Evolutionary conservation across 805 yeast species (phyloP).

Genomic region (Metschnikowia chrysomelidarum): DNA sequence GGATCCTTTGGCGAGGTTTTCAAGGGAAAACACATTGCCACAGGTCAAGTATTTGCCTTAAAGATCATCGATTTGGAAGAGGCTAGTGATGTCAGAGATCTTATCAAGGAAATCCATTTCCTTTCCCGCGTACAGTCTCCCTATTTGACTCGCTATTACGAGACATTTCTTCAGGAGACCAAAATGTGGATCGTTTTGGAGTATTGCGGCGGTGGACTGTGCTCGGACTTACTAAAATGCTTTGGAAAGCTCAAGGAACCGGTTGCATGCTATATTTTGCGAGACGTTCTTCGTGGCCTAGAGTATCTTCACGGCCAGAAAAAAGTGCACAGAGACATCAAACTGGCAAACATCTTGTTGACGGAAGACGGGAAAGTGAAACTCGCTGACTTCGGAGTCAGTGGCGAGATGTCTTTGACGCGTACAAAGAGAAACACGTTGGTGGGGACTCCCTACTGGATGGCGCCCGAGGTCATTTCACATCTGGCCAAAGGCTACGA

Average conservation of each 20-base stretch:
- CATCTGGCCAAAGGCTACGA: slow-evolving; percentile 56
- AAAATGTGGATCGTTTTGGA: slow-evolving; percentile 92
- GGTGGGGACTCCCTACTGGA: slow-evolving; percentile 97
- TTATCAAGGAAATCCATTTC: slow-evolving; percentile 77
- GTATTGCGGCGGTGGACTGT: slow-evolving; percentile 92
- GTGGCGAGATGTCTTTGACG: slow-evolving; percentile 70
- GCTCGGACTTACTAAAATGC: slow-evolving; percentile 66
- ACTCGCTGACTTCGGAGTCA: slow-evolving; percentile 91
- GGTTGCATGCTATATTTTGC: slow-evolving; percentile 47
- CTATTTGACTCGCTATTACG: slow-evolving; percentile 59
- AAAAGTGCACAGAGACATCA: slow-evolving; percentile 86
- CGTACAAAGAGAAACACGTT: slow-evolving; percentile 60
- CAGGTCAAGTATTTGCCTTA: slow-evolving; percentile 64
- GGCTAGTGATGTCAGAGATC: slow-evolving; percentile 62
- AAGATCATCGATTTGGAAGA: slow-evolving; percentile 82
- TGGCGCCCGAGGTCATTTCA: slow-evolving; percentile 96
- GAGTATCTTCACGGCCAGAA: slow-evolving; percentile 70
- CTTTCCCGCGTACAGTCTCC: slow-evolving; percentile 37
- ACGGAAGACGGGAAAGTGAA: slow-evolving; percentile 70
- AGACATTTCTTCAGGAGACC: slow-evolving; percentile 61
- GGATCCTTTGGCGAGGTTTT: slow-evolving; percentile 91
- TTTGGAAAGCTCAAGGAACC: slow-evolving; percentile 57
- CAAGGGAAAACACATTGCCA: slow-evolving; percentile 43
- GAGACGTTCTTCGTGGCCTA: slow-evolving; percentile 68
- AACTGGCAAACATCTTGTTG: slow-evolving; percentile 82